Conservation (phyloP, 768 basidiomycete species). For the Trametes elegans region DNA sequence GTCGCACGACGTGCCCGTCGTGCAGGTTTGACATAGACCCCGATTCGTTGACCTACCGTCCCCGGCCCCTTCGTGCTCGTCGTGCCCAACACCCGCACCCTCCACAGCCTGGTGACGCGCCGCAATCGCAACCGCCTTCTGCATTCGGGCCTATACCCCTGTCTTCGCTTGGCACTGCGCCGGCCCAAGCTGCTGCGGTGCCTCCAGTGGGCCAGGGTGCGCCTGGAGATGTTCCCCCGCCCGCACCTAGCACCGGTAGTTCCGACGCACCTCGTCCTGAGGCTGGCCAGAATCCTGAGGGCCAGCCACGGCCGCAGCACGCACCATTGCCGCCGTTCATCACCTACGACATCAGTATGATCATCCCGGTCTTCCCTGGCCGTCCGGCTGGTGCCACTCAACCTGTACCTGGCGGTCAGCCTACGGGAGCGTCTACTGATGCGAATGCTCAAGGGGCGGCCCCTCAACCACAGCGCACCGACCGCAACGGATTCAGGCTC, state of each 20-base stretch:
- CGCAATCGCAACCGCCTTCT: constrained; percentile 1
- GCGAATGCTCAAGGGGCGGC: background rate
- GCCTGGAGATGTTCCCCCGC: background rate
- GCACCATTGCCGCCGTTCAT: constrained; percentile 16
- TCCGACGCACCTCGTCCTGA: background rate
- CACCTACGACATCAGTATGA: constrained; percentile 24
- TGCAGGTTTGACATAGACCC: constrained; percentile 85
- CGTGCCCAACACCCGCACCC: background rate
- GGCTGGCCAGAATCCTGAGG: background rate
- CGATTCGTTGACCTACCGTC: constrained; percentile 56
- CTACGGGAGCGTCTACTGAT: background rate
- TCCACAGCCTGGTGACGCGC: background rate
- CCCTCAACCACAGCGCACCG: constrained; percentile 8
- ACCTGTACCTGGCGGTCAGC: background rate
- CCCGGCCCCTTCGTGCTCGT: constrained; percentile 14
- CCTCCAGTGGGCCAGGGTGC: background rate
- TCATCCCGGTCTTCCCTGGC: constrained; percentile 20
- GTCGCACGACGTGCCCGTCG: constrained; percentile 79
- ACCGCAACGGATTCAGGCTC: constrained; percentile 12
- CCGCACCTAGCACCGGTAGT: background rate
- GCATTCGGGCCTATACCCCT: constrained; percentile 3
- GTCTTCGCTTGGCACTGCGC: background rate
- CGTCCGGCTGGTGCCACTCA: constrained; percentile 3
- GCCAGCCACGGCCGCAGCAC: background rate
- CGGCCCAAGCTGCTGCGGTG: background rate